Conservation (phyloP, 2,329 filamentous ascomycete species). For the Colletotrichum lentis region DNA sequence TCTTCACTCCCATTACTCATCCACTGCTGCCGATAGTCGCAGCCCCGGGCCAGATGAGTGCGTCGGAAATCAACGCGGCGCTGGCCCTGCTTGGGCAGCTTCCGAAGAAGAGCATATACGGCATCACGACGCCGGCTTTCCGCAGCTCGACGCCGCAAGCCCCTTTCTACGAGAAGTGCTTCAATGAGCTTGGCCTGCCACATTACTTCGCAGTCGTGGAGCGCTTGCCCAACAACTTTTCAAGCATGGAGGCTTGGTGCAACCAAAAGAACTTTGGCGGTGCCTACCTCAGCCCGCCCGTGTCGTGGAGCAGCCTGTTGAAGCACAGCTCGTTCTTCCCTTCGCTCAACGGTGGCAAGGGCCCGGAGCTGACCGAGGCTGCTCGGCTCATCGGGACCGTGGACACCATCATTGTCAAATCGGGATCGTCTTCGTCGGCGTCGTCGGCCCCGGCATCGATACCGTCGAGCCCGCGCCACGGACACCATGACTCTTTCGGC, state of each 20-base stretch:
- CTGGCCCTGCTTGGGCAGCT: conserved; percentile 81
- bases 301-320: conserved; percentile 68
- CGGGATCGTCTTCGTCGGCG: conserved; percentile 53
- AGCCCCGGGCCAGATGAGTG: conserved; percentile 84
- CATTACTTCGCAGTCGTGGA: conserved; percentile 82
- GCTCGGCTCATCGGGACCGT: conserved; percentile 81
- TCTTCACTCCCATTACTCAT: conserved; percentile 89
- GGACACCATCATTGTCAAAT: conserved; percentile 78
- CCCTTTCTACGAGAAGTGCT: conserved; percentile 86
- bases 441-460: conserved; percentile 57
- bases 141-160: conserved; percentile 72
- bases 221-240: conserved; percentile 69
- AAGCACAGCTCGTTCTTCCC: conserved; percentile 62
- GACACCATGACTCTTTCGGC: conserved; percentile 43
- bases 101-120: conserved; percentile 81
- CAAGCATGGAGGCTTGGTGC: conserved; percentile 75
- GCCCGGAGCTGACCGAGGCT: conserved; percentile 74
- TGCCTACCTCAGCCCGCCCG: conserved; percentile 79
- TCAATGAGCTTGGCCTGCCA: conserved; percentile 84
- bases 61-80: conserved; percentile 83
- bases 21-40: conserved; percentile 84
- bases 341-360: conserved; percentile 58
- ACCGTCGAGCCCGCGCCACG: conserved; percentile 57
- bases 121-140: conserved; percentile 76
- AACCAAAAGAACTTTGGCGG: conserved; percentile 81